phyloP scores from a whole-genome alignment of 129 eudicot genomes.

The Saposhnikovia divaricata region DNA sequence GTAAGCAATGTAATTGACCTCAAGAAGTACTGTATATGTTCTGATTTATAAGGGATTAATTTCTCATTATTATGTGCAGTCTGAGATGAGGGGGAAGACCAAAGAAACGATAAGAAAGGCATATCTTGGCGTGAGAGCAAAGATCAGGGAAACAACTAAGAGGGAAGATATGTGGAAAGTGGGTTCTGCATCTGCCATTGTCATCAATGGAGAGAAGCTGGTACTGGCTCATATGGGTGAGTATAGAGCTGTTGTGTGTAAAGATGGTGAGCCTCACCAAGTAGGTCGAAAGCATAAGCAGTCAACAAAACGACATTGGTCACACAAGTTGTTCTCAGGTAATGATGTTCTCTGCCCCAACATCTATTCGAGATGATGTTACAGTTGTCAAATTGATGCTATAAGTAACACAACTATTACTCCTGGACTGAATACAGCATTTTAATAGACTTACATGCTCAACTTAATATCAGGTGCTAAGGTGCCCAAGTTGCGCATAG shows the following conservation, averaged over 20 bases:
- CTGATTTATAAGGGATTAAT: neutral
- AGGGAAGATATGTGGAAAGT: conserved; percentile 10
- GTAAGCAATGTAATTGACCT: conserved; percentile 3
- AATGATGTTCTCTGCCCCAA: neutral
- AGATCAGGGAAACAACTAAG: conserved; percentile 14
- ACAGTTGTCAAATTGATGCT: neutral
- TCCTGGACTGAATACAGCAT: neutral
- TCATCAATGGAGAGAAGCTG: conserved; percentile 45
- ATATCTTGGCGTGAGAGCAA: conserved; percentile 27
- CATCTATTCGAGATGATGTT: neutral
- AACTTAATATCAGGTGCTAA: conserved; percentile 24
- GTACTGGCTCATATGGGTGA: conserved; percentile 43
- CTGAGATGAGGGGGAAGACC: conserved; percentile 24
- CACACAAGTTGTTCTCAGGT: conserved; percentile 32
- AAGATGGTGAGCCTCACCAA: conserved; percentile 37
- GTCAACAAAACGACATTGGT: conserved; percentile 26
- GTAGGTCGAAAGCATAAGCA: conserved; percentile 23
- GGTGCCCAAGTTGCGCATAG: conserved; percentile 22
- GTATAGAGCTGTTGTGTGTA: conserved; percentile 40
- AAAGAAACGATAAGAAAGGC: conserved; percentile 47
- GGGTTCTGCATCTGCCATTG: conserved; percentile 41
- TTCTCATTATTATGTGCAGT: conserved; percentile 14
- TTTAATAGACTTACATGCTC: neutral
- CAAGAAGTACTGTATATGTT: neutral
- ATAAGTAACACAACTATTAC: neutral